Conservation (phyloP, 2,329 filamentous ascomycete species). For the Aspergillus sp. region DNA sequence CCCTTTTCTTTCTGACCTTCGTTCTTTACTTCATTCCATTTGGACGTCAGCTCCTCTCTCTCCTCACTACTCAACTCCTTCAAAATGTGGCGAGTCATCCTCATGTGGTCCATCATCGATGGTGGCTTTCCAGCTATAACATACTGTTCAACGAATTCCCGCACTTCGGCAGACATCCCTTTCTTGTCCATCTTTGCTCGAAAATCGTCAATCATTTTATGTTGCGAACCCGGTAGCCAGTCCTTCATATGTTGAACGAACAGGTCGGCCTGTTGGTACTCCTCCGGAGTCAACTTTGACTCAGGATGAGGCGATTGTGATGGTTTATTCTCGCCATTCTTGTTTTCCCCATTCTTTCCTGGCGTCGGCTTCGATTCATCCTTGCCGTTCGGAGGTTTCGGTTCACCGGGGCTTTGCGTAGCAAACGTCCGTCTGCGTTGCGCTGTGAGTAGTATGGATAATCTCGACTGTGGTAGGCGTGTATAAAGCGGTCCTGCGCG, state of each 20-base stretch:
- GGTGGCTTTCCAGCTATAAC: conserved; percentile 52
- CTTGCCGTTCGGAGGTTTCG: conserved; percentile 48
- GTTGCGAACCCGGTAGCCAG: conserved; percentile 66
- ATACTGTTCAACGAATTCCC: conserved; percentile 64
- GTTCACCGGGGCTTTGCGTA: conserved; percentile 49
- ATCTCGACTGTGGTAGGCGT: conserved; percentile 43
- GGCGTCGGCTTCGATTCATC: conserved; percentile 37
- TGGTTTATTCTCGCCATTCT: conserved; percentile 10
- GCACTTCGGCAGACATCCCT: conserved; percentile 72
- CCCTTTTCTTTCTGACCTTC: conserved; percentile 26
- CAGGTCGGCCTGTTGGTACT: conserved; percentile 62
- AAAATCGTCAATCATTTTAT: conserved; percentile 61
- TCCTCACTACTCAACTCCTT: conserved; percentile 59
- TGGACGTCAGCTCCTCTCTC: conserved; percentile 26
- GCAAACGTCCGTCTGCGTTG: conserved; percentile 46
- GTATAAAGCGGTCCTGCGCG: conserved; percentile 52
- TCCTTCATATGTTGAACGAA: conserved; percentile 61
- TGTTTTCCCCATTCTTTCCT: conserved; percentile 51
- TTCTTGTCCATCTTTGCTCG: conserved; percentile 67
- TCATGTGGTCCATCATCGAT: conserved; percentile 62
- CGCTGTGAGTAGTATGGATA: conserved; percentile 42
- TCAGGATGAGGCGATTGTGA: conserved; percentile 46
- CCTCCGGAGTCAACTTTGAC: conserved; percentile 56
- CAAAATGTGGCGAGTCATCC: conserved; percentile 61
- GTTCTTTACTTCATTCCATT: conserved; percentile 20